A percentile compares a stretch with the other conserved stretches of the same genome.
Evolutionary conservation across 192 early-diverging fungal species (phyloP).

Genomic region (Lobulomyces angularis): DNA sequence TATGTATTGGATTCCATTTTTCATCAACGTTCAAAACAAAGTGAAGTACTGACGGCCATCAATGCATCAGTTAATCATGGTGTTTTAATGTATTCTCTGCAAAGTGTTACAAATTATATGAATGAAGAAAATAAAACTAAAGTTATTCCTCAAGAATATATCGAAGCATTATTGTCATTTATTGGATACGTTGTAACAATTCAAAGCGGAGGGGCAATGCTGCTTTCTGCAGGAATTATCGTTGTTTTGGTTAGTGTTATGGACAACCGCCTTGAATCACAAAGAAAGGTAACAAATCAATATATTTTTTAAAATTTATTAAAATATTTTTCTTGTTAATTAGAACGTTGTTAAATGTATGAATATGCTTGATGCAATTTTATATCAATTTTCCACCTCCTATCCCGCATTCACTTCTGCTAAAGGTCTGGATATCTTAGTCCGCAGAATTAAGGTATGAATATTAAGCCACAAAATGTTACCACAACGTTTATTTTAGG

Average conservation of each 20-base stretch:
- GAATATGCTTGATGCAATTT: slow-evolving; percentile 67
- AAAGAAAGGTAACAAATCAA: slow-evolving; percentile 55
- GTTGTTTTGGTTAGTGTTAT: slow-evolving; percentile 64
- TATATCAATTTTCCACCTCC: slow-evolving; percentile 60
- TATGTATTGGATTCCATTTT: slow-evolving; percentile 74
- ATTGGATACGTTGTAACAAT: slow-evolving; percentile 65
- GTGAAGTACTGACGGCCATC: slow-evolving; percentile 71
- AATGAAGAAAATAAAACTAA: slow-evolving; percentile 16
- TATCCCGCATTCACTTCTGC: slow-evolving; percentile 72
- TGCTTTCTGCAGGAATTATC: slow-evolving; percentile 83
- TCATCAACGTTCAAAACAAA: slow-evolving; percentile 58
- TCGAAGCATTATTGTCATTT: slow-evolving; percentile 73
- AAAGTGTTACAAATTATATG: slow-evolving; percentile 50
- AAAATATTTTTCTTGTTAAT: background rate
- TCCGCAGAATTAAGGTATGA: slow-evolving; percentile 59
- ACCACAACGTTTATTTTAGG: slow-evolving; percentile 15
- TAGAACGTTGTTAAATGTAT: slow-evolving; percentile 45
- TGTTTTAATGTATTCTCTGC: slow-evolving; percentile 66
- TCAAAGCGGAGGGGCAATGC: slow-evolving; percentile 73
- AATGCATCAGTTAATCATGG: slow-evolving; percentile 92
- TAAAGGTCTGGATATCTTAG: slow-evolving; percentile 65
- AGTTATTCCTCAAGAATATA: slow-evolving; percentile 52
- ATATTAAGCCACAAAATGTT: background rate
- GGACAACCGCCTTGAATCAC: slow-evolving; percentile 39
- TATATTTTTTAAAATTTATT: background rate